Conservation (phyloP, 208 protist species). For the Leishmania amazonensis region DNA sequence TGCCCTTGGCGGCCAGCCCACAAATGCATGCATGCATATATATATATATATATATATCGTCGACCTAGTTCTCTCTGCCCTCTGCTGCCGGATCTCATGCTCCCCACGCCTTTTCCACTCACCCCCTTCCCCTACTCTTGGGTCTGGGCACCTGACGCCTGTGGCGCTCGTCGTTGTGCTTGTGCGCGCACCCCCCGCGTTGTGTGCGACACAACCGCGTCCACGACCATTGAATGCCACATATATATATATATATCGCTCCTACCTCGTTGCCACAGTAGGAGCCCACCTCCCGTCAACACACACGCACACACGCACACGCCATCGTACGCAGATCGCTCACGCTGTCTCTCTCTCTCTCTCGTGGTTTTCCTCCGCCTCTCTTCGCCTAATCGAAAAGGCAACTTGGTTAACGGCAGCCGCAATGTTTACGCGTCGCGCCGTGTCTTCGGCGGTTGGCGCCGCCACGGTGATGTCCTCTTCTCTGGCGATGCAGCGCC, state of each 20-base stretch:
- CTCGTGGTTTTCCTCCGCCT: background rate
- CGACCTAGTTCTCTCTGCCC: background rate
- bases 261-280: background rate
- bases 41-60: background rate
- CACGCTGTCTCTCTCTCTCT: background rate
- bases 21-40: background rate
- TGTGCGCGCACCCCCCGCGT: background rate
- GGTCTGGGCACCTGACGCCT: background rate
- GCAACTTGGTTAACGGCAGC: background rate
- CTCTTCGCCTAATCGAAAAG: background rate
- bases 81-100: background rate
- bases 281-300: background rate
- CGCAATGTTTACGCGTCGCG: slow-evolving; percentile 64
- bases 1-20: background rate
- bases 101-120: background rate
- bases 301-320: background rate
- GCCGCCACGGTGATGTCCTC: slow-evolving; percentile 31
- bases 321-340: background rate
- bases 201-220: background rate
- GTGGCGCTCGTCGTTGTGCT: background rate
- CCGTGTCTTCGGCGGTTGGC: slow-evolving; percentile 41
- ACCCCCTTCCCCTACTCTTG: background rate
- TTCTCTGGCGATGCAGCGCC: slow-evolving; percentile 55
- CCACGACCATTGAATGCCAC: background rate
- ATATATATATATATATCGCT: background rate